Evolutionary conservation across 2,329 filamentous ascomycete genomes (phyloP), one percentile per base, ranked within the genome.

Genomic region (Paecilomyces dactylethromorphus): DNA sequence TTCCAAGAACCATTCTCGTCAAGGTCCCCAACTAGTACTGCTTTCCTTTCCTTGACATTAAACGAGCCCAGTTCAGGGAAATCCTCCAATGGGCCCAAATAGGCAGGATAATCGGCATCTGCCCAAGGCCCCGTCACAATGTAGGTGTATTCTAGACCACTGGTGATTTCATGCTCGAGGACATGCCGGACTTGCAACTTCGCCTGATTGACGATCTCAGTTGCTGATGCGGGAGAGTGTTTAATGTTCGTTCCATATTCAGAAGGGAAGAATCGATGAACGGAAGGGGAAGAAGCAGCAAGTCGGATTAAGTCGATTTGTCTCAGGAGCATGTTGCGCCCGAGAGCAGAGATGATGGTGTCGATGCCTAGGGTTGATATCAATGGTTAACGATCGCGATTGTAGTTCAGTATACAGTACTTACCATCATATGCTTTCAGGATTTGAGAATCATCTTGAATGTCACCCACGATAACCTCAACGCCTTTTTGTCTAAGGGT

Each of bases 71-170:
- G 50, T 53, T 53, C 50, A 53, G 53, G 53, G 32, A 11, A 12
- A 15, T 35, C 32, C 3, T 12, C 5, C 32, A 35, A 10, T 10
- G 32, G 32, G 8, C 32, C 32, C 13, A 35, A 15, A 15, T 35
- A 35, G 5, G 32, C 32, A 11, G 32, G 32, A 35, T 35, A 35
- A 54, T 51, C 22, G 65, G 86, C 76, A 60, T 87, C 85, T 55
- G 80, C 79, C 61, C 85, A 88, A 0, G 85, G 85, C 0, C 85
- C 85, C 0, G 85, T 87, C 7, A 88, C 85, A 0, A 88, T 71
- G 64, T 84, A 87, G 0, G 85, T 87, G 56, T 84, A 76, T 57
- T 83, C 76, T 39, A 88, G 66, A 5, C 76, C 70, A 66, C 78
- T 77, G 11, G 81, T 64, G 21, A 78, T 71, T 31, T 80, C 79